A percentile compares a stretch with the other conserved stretches of the same genome.
Evolutionary conservation across 1,284 basidiomycete species (phyloP).

Genomic region (Irpex lacteus): DNA sequence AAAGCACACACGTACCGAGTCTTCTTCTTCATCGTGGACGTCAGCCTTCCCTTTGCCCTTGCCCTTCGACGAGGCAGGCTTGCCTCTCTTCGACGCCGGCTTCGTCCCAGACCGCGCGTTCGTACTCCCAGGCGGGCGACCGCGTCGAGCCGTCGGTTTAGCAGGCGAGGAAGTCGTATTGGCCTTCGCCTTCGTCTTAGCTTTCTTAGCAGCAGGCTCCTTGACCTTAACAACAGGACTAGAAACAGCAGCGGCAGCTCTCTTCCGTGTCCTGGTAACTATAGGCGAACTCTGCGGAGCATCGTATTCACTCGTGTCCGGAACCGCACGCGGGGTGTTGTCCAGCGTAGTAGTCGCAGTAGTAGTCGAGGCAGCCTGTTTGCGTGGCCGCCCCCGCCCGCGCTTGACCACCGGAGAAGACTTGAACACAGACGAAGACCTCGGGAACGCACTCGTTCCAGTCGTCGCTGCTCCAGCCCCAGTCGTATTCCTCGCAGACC

Average conservation of each 20-base stretch:
- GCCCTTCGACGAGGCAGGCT: slow-evolving; percentile 5
- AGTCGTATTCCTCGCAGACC: neutral
- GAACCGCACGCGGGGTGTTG: neutral
- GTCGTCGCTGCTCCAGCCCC: neutral
- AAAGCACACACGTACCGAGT: slow-evolving; percentile 11
- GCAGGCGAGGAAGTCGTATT: neutral
- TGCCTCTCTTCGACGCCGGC: neutral
- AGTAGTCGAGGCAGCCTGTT: neutral
- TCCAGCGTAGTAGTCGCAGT: neutral
- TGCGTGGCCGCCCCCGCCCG: neutral
- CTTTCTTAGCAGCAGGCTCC: neutral
- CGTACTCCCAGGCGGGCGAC: neutral
- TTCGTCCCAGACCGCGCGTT: neutral
- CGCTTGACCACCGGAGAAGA: neutral
- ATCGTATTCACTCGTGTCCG: slow-evolving; percentile 9
- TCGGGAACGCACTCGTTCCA: neutral
- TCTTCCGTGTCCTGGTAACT: neutral
- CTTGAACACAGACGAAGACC: too few species aligned
- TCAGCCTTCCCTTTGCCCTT: slow-evolving; percentile 11
- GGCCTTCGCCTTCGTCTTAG: neutral
- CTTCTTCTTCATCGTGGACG: slow-evolving; percentile 8
- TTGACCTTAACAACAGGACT: neutral
- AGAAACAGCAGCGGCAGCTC: neutral
- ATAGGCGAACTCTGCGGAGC: neutral
- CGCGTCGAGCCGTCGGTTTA: slow-evolving; percentile 2